Evolutionary conservation across 768 basidiomycete genomes (phyloP).

Genomic region (Gyrodon lividus): DNA sequence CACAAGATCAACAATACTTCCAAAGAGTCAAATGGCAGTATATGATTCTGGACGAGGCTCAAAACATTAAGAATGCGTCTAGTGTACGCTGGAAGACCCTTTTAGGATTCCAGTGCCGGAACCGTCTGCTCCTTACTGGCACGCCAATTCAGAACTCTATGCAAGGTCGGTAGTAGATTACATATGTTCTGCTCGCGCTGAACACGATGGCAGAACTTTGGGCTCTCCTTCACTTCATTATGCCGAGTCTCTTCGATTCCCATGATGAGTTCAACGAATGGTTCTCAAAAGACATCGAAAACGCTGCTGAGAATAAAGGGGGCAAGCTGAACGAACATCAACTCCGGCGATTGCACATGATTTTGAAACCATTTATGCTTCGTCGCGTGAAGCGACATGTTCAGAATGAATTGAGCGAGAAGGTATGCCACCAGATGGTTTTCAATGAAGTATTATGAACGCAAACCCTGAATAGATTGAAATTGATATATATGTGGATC

Average conservation of each 20-base stretch:
- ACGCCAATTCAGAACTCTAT: constrained; percentile 99
- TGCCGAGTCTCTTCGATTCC: constrained; percentile 98
- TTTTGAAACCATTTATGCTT: constrained; percentile 98
- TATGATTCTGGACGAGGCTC: constrained; percentile 99
- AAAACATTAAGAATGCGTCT: constrained; percentile 98
- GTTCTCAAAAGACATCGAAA: constrained; percentile 99
- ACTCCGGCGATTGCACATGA: constrained; percentile 93
- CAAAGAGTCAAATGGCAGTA: constrained; percentile 99
- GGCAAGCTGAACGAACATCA: constrained; percentile 94
- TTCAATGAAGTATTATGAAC: constrained; percentile 78
- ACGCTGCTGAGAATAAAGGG: constrained; percentile 87
- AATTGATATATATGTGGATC: constrained; percentile 90
- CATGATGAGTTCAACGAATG: constrained; percentile 99
- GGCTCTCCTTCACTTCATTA: constrained; percentile 99
- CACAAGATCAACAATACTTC: constrained; percentile 97
- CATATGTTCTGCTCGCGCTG: background rate
- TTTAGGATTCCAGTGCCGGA: constrained; percentile 92
- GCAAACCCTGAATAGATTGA: constrained; percentile 86
- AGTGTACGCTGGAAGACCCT: constrained; percentile 97
- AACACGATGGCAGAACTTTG: constrained; percentile 70
- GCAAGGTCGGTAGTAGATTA: constrained; percentile 66
- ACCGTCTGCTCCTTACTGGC: constrained; percentile 91
- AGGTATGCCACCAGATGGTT: constrained; percentile 49
- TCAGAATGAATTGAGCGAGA: constrained; percentile 99
- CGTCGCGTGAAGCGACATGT: constrained; percentile 96